Percentiles rank a stretch among this genome's conserved stretches.
Conservation (phyloP, 1,284 basidiomycete species). For the Boletellus dicymbophilus region DNA sequence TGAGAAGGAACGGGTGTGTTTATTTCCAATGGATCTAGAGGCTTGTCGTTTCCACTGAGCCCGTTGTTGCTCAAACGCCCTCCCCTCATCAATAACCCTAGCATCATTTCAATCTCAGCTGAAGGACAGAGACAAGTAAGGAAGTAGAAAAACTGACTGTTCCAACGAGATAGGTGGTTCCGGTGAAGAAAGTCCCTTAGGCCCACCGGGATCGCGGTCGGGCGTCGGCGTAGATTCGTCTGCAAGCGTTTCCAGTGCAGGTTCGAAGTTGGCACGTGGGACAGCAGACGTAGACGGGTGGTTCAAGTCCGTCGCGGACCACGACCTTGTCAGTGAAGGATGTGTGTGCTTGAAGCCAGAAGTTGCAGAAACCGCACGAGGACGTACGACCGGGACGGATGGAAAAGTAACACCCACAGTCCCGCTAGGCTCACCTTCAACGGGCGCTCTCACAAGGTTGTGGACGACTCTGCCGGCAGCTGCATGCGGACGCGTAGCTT, state of each 20-base stretch:
- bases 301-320: constrained; percentile 42
- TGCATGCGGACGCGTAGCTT: constrained; percentile 8
- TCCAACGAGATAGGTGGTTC: constrained; percentile 62
- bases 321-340: constrained; percentile 50
- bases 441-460: constrained; percentile 52
- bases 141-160: constrained; percentile 45
- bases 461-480: constrained; percentile 42
- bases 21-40: constrained; percentile 63
- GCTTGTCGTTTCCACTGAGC: constrained; percentile 67
- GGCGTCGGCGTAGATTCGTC: constrained; percentile 17
- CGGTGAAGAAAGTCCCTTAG: constrained; percentile 52
- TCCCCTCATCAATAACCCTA: constrained; percentile 68
- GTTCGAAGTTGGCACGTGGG: constrained; percentile 16
- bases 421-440: constrained; percentile 18
- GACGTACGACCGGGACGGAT: constrained; percentile 12
- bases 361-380: constrained; percentile 21
- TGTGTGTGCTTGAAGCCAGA: constrained; percentile 21
- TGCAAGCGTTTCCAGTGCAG: constrained; percentile 19
- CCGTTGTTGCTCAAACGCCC: constrained; percentile 59
- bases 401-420: constrained; percentile 7
- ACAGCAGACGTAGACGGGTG: constrained; percentile 9
- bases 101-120: background rate
- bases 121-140: constrained; percentile 1
- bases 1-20: constrained; percentile 58
- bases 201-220: constrained; percentile 44